phyloP scores from a whole-genome alignment of 345 rosid species.

The Ailanthus altissimus region DNA sequence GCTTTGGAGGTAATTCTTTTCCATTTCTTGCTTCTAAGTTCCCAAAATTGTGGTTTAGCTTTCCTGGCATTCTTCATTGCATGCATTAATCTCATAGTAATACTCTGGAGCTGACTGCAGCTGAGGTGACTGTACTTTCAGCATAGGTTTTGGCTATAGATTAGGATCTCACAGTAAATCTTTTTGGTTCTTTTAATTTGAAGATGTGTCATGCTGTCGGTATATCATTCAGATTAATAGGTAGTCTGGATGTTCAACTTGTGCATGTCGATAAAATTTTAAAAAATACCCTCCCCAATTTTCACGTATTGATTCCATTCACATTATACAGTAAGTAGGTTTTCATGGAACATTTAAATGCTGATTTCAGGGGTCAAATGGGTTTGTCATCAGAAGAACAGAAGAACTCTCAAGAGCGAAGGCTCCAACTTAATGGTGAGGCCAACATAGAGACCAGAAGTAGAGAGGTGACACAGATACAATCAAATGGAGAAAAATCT shows the following conservation, averaged over 20 bases:
- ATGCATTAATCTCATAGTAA: not conserved
- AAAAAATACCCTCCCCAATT: not conserved
- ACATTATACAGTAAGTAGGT: not conserved
- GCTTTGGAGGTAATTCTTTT: conserved; percentile 70
- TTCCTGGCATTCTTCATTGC: not conserved
- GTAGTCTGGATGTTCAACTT: not conserved
- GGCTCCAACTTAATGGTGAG: conserved; percentile 51
- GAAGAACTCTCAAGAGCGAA: conserved; percentile 53
- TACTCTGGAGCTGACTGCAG: not conserved
- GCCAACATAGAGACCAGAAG: conserved; percentile 26
- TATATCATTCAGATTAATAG: not conserved
- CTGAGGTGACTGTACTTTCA: not conserved
- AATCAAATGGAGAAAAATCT: conserved; percentile 25
- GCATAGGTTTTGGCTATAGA: not conserved
- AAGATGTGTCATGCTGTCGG: not conserved
- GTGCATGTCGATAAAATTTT: not conserved
- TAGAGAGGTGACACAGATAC: conserved; percentile 33
- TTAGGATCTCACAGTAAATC: conserved; percentile 4
- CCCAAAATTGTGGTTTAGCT: not conserved
- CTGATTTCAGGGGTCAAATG: conserved; percentile 78
- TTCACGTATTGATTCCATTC: not conserved
- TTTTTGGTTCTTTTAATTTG: not conserved
- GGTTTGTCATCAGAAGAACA: conserved; percentile 78
- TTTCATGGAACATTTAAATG: conserved; percentile 14
- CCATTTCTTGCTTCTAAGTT: not conserved